phyloP scores from a whole-genome alignment of 2,329 filamentous ascomycete genomes.

The Aspergillus puulaauensis region DNA sequence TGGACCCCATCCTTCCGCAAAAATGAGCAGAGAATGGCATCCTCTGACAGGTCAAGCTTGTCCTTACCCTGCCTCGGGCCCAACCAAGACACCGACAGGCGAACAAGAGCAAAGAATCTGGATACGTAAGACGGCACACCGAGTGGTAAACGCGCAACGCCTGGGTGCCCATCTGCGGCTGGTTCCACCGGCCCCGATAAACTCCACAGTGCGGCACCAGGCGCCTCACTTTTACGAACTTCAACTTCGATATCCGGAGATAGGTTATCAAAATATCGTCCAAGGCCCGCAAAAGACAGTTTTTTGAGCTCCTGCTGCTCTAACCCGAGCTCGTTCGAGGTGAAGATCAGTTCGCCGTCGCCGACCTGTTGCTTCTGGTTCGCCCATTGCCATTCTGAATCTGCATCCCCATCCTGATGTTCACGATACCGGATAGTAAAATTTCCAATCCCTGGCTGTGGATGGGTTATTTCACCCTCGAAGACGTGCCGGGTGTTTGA shows the following conservation, averaged over 20 bases:
- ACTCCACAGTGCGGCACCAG: slow-evolving; percentile 41
- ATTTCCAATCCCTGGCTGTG: slow-evolving; percentile 30
- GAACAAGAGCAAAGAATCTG: slow-evolving; percentile 80
- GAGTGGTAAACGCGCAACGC: slow-evolving; percentile 56
- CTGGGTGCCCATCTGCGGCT: slow-evolving; percentile 56
- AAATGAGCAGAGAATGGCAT: slow-evolving; percentile 77
- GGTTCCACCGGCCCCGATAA: slow-evolving; percentile 60
- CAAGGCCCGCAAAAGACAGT: slow-evolving; percentile 20
- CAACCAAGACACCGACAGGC: slow-evolving; percentile 80
- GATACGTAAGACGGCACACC: slow-evolving; percentile 64
- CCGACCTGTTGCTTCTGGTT: slow-evolving; percentile 39
- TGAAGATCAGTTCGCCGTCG: slow-evolving; percentile 45
- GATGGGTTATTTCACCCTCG: slow-evolving; percentile 29
- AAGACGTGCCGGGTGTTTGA: slow-evolving; percentile 37
- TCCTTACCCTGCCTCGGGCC: slow-evolving; percentile 79
- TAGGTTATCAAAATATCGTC: slow-evolving; percentile 36
- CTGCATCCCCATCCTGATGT: slow-evolving; percentile 25
- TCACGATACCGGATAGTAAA: slow-evolving; percentile 48
- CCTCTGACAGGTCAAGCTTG: slow-evolving; percentile 68
- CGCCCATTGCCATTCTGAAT: slow-evolving; percentile 46
- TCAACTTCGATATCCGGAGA: slow-evolving; percentile 34
- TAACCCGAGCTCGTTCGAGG: slow-evolving; percentile 1
- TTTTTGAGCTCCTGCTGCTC: slow-evolving; percentile 3
- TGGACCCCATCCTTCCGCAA: slow-evolving; percentile 69
- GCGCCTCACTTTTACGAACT: slow-evolving; percentile 40